phyloP scores from a whole-genome alignment of 345 rosid genomes.

The Bruguiera gymnorhiza region DNA sequence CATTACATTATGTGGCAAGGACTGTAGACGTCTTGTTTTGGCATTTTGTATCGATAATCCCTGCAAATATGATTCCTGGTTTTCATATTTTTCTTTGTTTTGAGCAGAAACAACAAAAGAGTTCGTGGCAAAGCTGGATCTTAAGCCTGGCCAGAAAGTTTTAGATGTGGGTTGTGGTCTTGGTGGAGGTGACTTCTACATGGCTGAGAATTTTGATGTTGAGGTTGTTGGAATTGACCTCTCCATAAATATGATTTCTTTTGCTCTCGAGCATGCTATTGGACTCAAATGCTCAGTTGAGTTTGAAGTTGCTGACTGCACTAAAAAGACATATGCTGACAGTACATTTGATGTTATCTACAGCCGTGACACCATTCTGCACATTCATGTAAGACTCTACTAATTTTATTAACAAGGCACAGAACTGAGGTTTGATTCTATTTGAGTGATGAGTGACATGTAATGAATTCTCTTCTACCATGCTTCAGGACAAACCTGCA shows the following conservation, averaged over 20 bases:
- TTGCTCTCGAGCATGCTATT: conserved; percentile 87
- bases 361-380: conserved; percentile 93
- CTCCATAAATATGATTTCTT: conserved; percentile 84
- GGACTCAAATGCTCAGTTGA: conserved; percentile 83
- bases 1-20: too few species aligned
- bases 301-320: conserved; percentile 96
- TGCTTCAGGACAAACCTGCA: conserved; percentile 79
- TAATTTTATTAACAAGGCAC: neutral
- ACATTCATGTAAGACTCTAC: conserved; percentile 59
- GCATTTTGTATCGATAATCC: too few species aligned
- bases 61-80: too few species aligned
- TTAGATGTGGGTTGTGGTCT: conserved; percentile 95
- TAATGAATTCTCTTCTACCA: neutral
- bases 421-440: neutral
- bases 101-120: conserved; percentile 90
- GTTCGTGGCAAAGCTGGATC: conserved; percentile 77
- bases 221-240: conserved; percentile 92
- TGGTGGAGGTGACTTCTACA: conserved; percentile 97
- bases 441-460: neutral
- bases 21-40: too few species aligned
- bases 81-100: conserved; percentile 1
- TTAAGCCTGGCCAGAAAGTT: conserved; percentile 89
- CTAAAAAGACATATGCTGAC: conserved; percentile 74
- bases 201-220: conserved; percentile 82
- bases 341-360: conserved; percentile 83